phyloP scores from a whole-genome alignment of 2,329 filamentous ascomycete genomes.

The Aureobasidium lini region DNA sequence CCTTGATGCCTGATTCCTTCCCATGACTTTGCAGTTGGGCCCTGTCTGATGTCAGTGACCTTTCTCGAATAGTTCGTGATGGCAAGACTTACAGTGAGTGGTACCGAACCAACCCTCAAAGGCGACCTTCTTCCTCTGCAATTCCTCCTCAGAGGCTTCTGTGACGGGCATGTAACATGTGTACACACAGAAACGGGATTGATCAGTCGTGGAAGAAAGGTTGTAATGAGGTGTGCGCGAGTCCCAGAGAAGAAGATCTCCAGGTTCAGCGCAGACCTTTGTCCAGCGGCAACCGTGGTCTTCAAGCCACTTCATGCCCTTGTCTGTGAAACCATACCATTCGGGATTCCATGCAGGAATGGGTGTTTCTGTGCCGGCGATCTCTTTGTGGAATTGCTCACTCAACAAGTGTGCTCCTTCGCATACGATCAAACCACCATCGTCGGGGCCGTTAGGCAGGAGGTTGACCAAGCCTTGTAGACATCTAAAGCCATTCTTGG shows the following conservation, averaged over 20 bases:
- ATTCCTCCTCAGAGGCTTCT: slow-evolving; percentile 28
- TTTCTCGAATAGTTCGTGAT: no score
- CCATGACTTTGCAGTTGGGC: slow-evolving; percentile 27
- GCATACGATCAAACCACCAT: slow-evolving; percentile 32
- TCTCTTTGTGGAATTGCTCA: slow-evolving; percentile 27
- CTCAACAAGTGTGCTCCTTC: slow-evolving; percentile 26
- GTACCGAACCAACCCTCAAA: slow-evolving; percentile 25
- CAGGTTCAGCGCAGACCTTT: slow-evolving; percentile 17
- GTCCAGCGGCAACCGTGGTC: slow-evolving; percentile 19
- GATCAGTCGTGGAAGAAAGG: slow-evolving; percentile 22
- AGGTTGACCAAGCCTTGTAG: slow-evolving; percentile 46
- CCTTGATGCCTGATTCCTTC: slow-evolving; percentile 26
- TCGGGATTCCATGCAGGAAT: slow-evolving; percentile 27
- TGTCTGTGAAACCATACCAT: slow-evolving; percentile 29
- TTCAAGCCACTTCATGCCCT: slow-evolving; percentile 20
- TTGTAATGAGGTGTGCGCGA: slow-evolving; percentile 27
- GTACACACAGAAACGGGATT: slow-evolving; percentile 27
- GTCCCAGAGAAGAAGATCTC: slow-evolving; percentile 20
- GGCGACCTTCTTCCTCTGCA: slow-evolving; percentile 28
- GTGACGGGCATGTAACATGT: slow-evolving; percentile 32
- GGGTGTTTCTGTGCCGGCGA: background rate
- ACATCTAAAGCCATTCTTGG: slow-evolving; percentile 42
- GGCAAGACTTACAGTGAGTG: slow-evolving; percentile 22
- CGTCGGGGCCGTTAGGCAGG: slow-evolving; percentile 29
- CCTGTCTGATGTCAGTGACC: background rate